These are phyloP conservation scores for Eucalyptus melliodora DNA, from an alignment of 345 rosid genomes.

Conservation along the genomic window DNA sequence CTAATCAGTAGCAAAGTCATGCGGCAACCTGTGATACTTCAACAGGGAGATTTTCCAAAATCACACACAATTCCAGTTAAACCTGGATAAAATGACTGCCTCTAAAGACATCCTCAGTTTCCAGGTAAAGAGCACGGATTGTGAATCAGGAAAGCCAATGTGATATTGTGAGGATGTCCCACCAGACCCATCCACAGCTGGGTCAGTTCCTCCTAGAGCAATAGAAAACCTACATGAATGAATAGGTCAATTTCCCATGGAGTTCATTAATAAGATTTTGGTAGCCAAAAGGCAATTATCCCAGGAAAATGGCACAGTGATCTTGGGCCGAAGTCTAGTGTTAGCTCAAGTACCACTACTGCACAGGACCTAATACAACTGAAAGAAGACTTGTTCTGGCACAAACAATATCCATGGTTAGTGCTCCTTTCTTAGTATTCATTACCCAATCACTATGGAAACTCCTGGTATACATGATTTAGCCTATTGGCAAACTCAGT, in stretches of 20 bases:
- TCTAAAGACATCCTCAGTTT: background rate
- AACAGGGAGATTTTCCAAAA: background rate
- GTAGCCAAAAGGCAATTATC: background rate
- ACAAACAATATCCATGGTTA: background rate
- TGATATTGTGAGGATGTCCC: background rate
- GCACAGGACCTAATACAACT: background rate
- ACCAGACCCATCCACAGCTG: background rate
- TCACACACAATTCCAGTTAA: background rate
- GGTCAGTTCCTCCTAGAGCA: background rate
- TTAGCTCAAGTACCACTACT: background rate
- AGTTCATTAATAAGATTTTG: background rate
- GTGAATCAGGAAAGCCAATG: background rate
- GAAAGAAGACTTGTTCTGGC: background rate
- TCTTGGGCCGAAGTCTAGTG: background rate
- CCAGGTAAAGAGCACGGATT: background rate
- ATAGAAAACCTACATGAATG: background rate
- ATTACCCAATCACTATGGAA: background rate
- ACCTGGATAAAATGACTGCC: background rate
- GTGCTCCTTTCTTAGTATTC: background rate
- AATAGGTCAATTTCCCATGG: background rate
- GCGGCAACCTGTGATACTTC: background rate
- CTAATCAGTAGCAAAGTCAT: background rate
- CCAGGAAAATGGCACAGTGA: background rate
- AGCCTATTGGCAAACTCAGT: background rate
- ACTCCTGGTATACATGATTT: background rate